phyloP scores from a whole-genome alignment of 495 filamentous ascomycete species.

The Thermothielavioides terrestris region DNA sequence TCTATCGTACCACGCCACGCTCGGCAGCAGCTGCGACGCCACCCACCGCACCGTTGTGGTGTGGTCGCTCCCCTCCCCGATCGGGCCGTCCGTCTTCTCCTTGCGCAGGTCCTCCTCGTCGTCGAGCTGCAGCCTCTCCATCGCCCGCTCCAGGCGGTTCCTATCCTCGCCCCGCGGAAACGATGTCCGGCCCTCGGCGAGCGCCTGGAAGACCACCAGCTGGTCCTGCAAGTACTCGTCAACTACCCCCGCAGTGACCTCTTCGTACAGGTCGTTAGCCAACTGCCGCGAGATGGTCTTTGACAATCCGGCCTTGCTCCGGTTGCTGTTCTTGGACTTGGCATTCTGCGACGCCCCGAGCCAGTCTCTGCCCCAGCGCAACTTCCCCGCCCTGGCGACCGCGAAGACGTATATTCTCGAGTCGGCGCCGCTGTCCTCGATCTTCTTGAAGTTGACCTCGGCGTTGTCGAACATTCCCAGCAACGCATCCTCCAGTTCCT shows the following conservation, averaged over 20 bases:
- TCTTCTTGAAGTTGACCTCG: slow-evolving; percentile 39
- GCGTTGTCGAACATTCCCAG: slow-evolving; percentile 35
- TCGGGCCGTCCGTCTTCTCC: slow-evolving; percentile 33
- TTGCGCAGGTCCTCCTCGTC: slow-evolving; percentile 18
- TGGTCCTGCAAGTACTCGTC: slow-evolving; percentile 75
- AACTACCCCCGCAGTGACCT: slow-evolving; percentile 51
- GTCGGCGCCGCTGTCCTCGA: slow-evolving; percentile 51
- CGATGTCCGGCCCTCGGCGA: slow-evolving; percentile 49
- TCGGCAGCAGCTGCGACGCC: slow-evolving; percentile 43
- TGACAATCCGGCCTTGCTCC: slow-evolving; percentile 19
- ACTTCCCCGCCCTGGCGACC: slow-evolving; percentile 55
- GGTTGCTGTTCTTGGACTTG: slow-evolving; percentile 12
- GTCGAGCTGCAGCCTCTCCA: slow-evolving; percentile 11
- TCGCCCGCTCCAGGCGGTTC: slow-evolving; percentile 13
- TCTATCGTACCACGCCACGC: slow-evolving; percentile 45
- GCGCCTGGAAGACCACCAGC: slow-evolving; percentile 69
- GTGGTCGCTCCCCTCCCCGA: slow-evolving; percentile 56
- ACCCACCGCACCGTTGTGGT: slow-evolving; percentile 73
- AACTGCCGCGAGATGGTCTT: slow-evolving; percentile 41
- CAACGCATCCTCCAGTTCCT: slow-evolving; percentile 29
- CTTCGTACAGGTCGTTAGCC: slow-evolving; percentile 48
- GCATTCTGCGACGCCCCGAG: slow-evolving; percentile 44
- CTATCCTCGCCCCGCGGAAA: slow-evolving; percentile 23
- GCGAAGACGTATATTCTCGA: slow-evolving; percentile 63
- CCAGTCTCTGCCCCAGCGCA: slow-evolving; percentile 59